Evolutionary conservation across 1,284 basidiomycete species (phyloP).

Genomic region (Calocybe gambosa): DNA sequence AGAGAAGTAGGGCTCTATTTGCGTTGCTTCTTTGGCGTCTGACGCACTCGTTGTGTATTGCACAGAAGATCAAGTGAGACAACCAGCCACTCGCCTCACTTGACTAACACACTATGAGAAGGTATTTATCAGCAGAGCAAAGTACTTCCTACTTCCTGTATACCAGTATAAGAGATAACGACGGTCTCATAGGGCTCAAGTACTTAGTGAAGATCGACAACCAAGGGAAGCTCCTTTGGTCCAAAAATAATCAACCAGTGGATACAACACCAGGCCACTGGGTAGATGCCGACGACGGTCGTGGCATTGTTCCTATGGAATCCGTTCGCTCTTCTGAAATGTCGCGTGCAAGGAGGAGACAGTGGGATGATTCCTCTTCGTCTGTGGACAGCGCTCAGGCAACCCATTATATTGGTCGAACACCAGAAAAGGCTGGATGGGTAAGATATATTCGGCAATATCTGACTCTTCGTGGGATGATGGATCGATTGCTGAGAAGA

Average conservation of each 20-base stretch:
- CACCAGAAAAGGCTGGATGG: slow-evolving; percentile 29
- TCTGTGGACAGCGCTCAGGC: slow-evolving; percentile 25
- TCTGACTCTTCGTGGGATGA: slow-evolving; percentile 48
- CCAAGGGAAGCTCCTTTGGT: slow-evolving; percentile 69
- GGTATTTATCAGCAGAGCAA: slow-evolving; percentile 67
- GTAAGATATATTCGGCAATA: slow-evolving; percentile 37
- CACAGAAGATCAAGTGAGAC: slow-evolving; percentile 3
- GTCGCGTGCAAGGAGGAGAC: slow-evolving; percentile 24
- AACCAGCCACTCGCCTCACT: background rate
- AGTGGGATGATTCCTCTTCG: slow-evolving; percentile 12
- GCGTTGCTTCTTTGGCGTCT: background rate
- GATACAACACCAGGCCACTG: slow-evolving; percentile 59
- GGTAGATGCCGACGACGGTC: slow-evolving; percentile 56
- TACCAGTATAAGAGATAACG: background rate
- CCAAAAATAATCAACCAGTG: slow-evolving; percentile 54
- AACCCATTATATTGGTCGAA: slow-evolving; percentile 43
- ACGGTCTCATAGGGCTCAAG: slow-evolving; percentile 42
- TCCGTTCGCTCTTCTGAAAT: slow-evolving; percentile 18
- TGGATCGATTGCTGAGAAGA: slow-evolving; percentile 54
- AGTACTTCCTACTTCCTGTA: slow-evolving; percentile 26
- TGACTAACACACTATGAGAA: slow-evolving; percentile 17
- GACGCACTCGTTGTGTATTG: background rate
- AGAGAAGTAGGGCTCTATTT: slow-evolving; percentile 40
- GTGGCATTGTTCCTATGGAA: slow-evolving; percentile 49
- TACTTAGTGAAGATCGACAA: slow-evolving; percentile 62